These are phyloP conservation scores for Carex pumila DNA, from an alignment of 176 grass and related monocot genomes.

Conservation along the genomic window DNA sequence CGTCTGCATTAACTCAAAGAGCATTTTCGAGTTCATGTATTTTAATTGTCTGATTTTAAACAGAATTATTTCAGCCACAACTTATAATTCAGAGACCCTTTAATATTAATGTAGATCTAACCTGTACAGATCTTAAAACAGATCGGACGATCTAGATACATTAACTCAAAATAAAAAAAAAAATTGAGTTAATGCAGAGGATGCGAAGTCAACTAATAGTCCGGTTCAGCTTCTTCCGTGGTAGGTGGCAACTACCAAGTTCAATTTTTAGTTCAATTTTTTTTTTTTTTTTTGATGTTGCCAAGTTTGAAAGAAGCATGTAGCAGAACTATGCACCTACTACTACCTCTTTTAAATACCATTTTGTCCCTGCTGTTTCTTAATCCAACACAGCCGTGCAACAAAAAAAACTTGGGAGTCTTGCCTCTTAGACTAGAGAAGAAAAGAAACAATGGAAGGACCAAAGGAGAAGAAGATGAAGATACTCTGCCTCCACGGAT, in stretches of 20 bases:
- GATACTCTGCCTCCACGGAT: conserved; percentile 71
- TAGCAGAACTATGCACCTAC: neutral
- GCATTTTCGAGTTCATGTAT: no score
- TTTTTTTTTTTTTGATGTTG: neutral
- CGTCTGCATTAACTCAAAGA: no score
- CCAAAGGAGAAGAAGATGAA: conserved; percentile 34
- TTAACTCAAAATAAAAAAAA: no score
- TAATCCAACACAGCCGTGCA: neutral
- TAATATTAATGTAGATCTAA: no score
- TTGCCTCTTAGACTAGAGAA: neutral
- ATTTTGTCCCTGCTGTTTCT: neutral
- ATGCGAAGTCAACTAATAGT: no score
- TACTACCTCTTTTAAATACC: neutral
- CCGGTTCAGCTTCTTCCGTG: conserved; percentile 2
- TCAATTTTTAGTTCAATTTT: no score
- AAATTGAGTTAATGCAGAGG: no score
- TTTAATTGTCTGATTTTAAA: no score
- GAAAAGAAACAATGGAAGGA: conserved; percentile 21
- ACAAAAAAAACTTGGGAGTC: neutral
- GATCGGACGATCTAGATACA: no score
- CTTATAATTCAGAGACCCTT: no score
- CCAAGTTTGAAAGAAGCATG: neutral
- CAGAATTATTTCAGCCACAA: no score
- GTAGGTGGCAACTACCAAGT: conserved; percentile 27
- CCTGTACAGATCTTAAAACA: no score